phyloP scores from a whole-genome alignment of 2,329 filamentous ascomycete species.

The Dothistroma septosporum region DNA sequence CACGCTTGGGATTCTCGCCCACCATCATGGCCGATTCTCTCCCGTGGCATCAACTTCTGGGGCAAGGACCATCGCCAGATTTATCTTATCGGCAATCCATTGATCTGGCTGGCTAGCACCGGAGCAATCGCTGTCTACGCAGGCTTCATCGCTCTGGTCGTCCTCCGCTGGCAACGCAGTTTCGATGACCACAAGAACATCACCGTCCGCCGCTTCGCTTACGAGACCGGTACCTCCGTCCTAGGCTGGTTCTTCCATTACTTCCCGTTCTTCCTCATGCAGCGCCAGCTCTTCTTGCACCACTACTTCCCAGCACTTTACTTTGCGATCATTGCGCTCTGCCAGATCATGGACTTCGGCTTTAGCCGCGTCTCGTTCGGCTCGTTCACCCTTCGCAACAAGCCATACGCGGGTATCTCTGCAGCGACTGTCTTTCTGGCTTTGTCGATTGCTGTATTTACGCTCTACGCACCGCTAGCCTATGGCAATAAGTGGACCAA shows the following conservation, averaged over 20 bases:
- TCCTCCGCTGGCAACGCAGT: conserved; percentile 91
- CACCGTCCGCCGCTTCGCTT: conserved; percentile 94
- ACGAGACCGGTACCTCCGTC: conserved; percentile 85
- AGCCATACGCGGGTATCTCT: conserved; percentile 69
- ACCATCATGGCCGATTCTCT: conserved; percentile 84
- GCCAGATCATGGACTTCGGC: conserved; percentile 82
- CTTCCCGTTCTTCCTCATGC: conserved; percentile 98
- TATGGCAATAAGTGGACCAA: conserved; percentile 96
- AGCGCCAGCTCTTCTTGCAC: conserved; percentile 94
- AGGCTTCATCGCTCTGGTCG: conserved; percentile 78
- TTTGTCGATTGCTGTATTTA: conserved; percentile 70
- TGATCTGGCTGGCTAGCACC: conserved; percentile 91
- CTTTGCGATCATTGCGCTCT: conserved; percentile 85
- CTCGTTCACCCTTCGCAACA: conserved; percentile 53
- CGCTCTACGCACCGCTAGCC: conserved; percentile 78
- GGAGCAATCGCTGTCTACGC: conserved; percentile 71
- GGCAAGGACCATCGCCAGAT: conserved; percentile 90
- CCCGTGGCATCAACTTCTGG: conserved; percentile 99
- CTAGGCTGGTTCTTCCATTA: conserved; percentile 97
- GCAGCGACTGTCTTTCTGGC: conserved; percentile 70
- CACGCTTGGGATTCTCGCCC: conserved; percentile 98
- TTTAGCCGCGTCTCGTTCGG: conserved; percentile 64
- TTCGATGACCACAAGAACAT: conserved; percentile 78
- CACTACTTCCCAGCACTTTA: conserved; percentile 98
- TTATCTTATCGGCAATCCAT: conserved; percentile 89